A percentile compares a stretch with the other conserved stretches of the same genome.
Conservation (phyloP, 1,139 yeast genomes). For the Scheffersomyces lignicola region DNA sequence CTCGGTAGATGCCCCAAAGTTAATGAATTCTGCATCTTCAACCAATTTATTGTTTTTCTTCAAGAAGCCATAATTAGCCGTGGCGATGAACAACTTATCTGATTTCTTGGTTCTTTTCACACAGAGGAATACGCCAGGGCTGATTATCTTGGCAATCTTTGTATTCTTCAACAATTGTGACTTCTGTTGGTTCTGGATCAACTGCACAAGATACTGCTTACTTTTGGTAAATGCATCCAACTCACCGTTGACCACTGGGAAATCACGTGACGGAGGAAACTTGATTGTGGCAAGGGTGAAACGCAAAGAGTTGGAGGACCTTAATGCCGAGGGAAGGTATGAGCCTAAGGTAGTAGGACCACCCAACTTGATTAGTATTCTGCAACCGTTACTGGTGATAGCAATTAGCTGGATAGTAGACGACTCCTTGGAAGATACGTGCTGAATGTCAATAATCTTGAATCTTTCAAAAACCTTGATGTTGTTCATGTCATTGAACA, state of each 20-base stretch:
- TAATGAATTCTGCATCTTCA: constrained; percentile 79
- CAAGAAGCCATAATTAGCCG: constrained; percentile 81
- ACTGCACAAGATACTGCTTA: constrained; percentile 43
- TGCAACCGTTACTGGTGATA: constrained; percentile 80
- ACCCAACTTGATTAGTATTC: constrained; percentile 64
- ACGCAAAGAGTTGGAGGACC: constrained; percentile 27
- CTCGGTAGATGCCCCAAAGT: constrained; percentile 40
- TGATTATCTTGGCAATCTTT: constrained; percentile 54
- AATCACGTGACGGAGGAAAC: constrained; percentile 72
- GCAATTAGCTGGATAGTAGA: constrained; percentile 76
- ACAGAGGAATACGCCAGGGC: constrained; percentile 79
- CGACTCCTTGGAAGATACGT: constrained; percentile 65
- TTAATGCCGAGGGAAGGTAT: constrained; percentile 20
- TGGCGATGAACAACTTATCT: constrained; percentile 66
- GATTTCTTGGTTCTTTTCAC: constrained; percentile 45
- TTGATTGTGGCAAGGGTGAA: constrained; percentile 56
- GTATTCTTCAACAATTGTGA: constrained; percentile 48
- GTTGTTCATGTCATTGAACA: constrained; percentile 46
- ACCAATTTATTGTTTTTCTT: constrained; percentile 68
- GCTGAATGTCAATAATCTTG: constrained; percentile 62
- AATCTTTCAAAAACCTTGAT: constrained; percentile 46
- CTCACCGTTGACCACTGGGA: constrained; percentile 54
- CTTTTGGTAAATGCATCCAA: constrained; percentile 45
- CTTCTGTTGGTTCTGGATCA: constrained; percentile 45
- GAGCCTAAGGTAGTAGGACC: constrained; percentile 29